Conservation (phyloP, 2,329 filamentous ascomycete genomes). For the Beauveria scarabaeidicola region DNA sequence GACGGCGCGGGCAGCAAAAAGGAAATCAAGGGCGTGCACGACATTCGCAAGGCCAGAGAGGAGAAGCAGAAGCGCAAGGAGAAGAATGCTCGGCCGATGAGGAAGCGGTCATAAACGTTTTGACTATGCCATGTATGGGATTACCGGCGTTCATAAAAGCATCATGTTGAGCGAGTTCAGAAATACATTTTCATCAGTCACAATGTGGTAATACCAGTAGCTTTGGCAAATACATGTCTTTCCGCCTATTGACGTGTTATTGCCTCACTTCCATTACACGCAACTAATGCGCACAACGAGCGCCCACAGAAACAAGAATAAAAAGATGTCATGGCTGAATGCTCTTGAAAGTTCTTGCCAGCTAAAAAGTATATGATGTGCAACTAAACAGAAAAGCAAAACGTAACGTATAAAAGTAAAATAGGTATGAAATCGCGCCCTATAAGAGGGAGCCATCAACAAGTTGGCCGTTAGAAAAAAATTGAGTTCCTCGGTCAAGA, state of each 20-base stretch:
- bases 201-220: neutral
- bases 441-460: neutral
- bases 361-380: neutral
- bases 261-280: neutral
- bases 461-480: neutral
- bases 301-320: neutral
- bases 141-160: neutral
- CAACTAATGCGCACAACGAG: neutral
- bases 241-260: neutral
- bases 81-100: constrained; percentile 80
- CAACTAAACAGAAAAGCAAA: neutral
- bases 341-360: neutral
- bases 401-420: neutral
- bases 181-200: neutral
- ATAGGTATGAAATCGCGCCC: neutral
- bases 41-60: constrained; percentile 76
- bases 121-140: neutral
- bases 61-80: constrained; percentile 66
- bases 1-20: constrained; percentile 63
- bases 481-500: neutral
- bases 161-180: neutral
- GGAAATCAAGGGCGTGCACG: constrained; percentile 74
- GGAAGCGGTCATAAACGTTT: constrained; percentile 34
- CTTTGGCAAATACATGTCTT: neutral
- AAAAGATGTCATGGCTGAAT: neutral